Evolutionary conservation across 805 yeast species (phyloP).

Genomic region (Suhomyces tanzawaensis): DNA sequence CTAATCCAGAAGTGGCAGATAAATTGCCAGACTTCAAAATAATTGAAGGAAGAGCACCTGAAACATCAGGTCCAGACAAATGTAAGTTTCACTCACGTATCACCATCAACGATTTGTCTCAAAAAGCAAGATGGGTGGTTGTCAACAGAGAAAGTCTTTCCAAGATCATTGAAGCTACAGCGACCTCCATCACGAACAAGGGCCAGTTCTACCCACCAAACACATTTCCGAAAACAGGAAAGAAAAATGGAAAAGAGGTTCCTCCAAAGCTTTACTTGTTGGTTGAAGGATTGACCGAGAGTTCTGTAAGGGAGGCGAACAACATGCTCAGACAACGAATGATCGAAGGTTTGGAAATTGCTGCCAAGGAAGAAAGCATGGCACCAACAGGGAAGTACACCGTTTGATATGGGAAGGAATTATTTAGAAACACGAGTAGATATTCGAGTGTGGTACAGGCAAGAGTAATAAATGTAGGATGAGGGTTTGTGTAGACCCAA

Average conservation of each 20-base stretch:
- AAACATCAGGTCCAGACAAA: slow-evolving; percentile 54
- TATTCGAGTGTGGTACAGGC: too few species aligned
- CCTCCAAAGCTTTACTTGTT: slow-evolving; percentile 75
- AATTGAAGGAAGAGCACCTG: slow-evolving; percentile 51
- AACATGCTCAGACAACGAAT: slow-evolving; percentile 52
- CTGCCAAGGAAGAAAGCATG: slow-evolving; percentile 43
- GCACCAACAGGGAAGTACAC: slow-evolving; percentile 50
- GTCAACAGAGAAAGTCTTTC: slow-evolving; percentile 63
- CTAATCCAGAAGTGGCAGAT: not conserved
- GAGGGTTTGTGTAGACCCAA: too few species aligned
- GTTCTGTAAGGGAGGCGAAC: slow-evolving; percentile 58
- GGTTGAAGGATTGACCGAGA: slow-evolving; percentile 70
- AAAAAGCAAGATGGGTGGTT: slow-evolving; percentile 72
- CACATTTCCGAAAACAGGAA: slow-evolving; percentile 49
- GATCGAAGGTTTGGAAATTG: slow-evolving; percentile 53
- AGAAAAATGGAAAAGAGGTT: slow-evolving; percentile 44
- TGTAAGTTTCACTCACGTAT: slow-evolving; percentile 63
- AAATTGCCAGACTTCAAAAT: slow-evolving; percentile 41
- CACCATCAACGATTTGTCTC: slow-evolving; percentile 82
- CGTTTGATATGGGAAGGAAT: slow-evolving; percentile 22
- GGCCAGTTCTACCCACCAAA: slow-evolving; percentile 63
- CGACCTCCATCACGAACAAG: slow-evolving; percentile 74
- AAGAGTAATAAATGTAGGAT: too few species aligned
- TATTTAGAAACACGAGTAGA: not conserved
- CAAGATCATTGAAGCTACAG: slow-evolving; percentile 66